Percentiles rank a stretch among this genome's conserved stretches.
Evolutionary conservation across 176 grass and related monocot species (phyloP).

Genomic region (Pontederia paniculata): DNA sequence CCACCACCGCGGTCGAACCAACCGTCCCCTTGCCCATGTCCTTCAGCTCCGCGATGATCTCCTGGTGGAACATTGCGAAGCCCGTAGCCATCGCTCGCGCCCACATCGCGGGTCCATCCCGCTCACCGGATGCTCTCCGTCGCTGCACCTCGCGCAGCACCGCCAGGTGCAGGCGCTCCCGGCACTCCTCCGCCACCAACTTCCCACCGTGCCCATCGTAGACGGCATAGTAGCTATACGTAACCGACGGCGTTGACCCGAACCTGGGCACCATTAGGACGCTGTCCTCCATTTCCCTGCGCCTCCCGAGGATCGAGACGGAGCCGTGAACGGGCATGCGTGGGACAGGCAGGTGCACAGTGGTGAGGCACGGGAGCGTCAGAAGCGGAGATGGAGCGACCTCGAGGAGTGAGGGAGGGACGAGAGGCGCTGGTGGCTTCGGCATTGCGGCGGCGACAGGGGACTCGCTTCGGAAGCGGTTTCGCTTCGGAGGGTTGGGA

Average conservation of each 20-base stretch:
- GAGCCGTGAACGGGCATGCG: neutral
- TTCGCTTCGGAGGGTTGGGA: no score
- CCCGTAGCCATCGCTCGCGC: conserved; percentile 13
- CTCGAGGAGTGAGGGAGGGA: no score
- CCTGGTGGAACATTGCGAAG: conserved; percentile 24
- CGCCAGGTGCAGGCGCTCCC: conserved; percentile 5
- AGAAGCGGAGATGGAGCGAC: no score
- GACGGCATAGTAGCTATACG: conserved; percentile 3
- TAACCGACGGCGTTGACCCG: neutral
- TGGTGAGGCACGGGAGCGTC: neutral
- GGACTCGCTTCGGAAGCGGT: no score
- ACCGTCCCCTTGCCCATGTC: conserved; percentile 4
- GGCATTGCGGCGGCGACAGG: no score
- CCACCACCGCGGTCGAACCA: conserved; percentile 36
- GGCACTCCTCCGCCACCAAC: conserved; percentile 6
- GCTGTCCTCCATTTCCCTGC: conserved; percentile 11
- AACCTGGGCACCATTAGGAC: neutral
- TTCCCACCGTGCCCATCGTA: conserved; percentile 6
- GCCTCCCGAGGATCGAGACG: neutral
- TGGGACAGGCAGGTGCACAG: neutral
- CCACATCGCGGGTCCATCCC: conserved; percentile 5
- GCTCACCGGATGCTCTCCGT: neutral
- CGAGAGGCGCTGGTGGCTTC: no score
- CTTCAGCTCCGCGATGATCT: conserved; percentile 3
- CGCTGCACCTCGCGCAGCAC: neutral